These are phyloP conservation scores for Cercospora janseana DNA, from an alignment of 2,329 filamentous ascomycete species.

Conservation along the genomic window DNA sequence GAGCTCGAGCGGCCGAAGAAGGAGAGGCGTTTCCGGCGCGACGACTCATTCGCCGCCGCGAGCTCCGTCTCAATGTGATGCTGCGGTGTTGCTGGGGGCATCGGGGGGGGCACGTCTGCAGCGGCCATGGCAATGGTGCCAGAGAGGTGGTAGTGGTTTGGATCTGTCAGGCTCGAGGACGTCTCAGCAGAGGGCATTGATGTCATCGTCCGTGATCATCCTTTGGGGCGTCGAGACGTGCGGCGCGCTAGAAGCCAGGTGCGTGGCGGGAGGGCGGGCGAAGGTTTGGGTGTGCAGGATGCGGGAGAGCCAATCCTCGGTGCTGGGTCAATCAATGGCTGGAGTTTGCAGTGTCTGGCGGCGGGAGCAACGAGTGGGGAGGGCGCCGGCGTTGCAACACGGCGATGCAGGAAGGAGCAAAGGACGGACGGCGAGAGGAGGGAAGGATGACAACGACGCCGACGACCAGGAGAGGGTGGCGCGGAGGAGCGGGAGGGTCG, in stretches of 20 bases:
- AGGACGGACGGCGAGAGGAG: no score
- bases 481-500: constrained; percentile 4
- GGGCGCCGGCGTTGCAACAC: no score
- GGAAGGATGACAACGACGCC: no score
- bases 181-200: constrained; percentile 9
- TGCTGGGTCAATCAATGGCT: background rate
- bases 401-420: no score
- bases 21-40: constrained; percentile 29
- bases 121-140: constrained; percentile 12
- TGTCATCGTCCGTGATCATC: constrained; percentile 19
- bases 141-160: constrained; percentile 10
- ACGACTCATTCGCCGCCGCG: constrained; percentile 18
- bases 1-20: constrained; percentile 30
- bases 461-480: no score
- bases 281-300: constrained; percentile 18
- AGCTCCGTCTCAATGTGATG: constrained; percentile 12
- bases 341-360: no score
- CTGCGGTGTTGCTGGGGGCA: constrained; percentile 17
- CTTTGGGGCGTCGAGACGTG: constrained; percentile 16
- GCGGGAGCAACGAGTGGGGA: background rate
- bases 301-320: constrained; percentile 6
- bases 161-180: constrained; percentile 7
- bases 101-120: constrained; percentile 4
- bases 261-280: constrained; percentile 1
- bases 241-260: constrained; percentile 17